Evolutionary conservation across 495 filamentous ascomycete species (phyloP).

Genomic region (Podospora didyma): DNA sequence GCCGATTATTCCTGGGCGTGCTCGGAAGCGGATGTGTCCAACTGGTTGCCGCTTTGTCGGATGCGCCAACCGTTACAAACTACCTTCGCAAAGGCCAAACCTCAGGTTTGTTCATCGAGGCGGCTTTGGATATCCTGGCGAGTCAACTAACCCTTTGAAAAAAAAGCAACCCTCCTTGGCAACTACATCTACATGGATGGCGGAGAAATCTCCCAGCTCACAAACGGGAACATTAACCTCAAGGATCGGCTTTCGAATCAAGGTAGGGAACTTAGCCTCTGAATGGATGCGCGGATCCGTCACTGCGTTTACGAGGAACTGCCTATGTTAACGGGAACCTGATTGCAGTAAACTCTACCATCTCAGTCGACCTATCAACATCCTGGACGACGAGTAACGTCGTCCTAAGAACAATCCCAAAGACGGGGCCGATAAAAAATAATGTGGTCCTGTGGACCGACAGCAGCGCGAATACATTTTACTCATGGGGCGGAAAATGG

Average conservation of each 20-base stretch:
- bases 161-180: constrained; percentile 9
- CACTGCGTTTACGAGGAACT: not conserved
- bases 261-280: not conserved
- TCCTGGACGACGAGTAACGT: constrained; percentile 32
- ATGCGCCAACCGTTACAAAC: not conserved
- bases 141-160: constrained; percentile 1
- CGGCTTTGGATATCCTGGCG: not conserved
- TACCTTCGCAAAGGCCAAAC: not conserved
- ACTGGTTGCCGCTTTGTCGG: not conserved
- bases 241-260: not conserved
- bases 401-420: constrained; percentile 22
- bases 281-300: not conserved
- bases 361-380: constrained; percentile 33
- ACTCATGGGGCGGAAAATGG: constrained; percentile 34
- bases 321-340: not conserved
- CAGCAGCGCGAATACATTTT: constrained; percentile 20
- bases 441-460: constrained; percentile 30
- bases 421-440: constrained; percentile 14
- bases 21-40: not conserved
- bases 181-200: constrained; percentile 12
- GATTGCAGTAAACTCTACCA: constrained; percentile 27
- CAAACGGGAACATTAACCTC: not conserved
- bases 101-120: too few relatives aligned
- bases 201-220: constrained; percentile 10
- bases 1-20: not conserved